These are phyloP conservation scores for Aspergillus glaucus DNA, from an alignment of 2,329 filamentous ascomycete genomes.

Conservation along the genomic window DNA sequence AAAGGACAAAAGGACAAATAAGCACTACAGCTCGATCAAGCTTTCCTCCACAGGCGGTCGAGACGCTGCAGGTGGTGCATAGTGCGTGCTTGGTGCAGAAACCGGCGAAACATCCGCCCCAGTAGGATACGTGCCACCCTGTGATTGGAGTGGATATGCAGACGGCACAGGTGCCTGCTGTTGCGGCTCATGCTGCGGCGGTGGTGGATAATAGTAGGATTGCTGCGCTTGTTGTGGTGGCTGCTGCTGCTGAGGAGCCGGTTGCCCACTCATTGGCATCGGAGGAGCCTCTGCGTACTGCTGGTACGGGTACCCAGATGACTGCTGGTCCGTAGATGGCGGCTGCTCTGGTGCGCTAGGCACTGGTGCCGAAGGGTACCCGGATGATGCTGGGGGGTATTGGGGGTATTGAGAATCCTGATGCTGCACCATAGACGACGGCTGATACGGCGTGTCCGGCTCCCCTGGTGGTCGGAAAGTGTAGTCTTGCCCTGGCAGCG, in stretches of 20 bases:
- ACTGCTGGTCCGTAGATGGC: slow-evolving; percentile 9
- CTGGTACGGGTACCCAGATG: slow-evolving; percentile 11
- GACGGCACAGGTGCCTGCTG: slow-evolving; percentile 7
- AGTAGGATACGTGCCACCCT: slow-evolving; percentile 10
- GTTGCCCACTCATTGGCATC: slow-evolving; percentile 8
- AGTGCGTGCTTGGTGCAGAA: slow-evolving; percentile 11
- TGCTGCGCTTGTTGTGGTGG: slow-evolving; percentile 5
- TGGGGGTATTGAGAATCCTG: slow-evolving; percentile 17
- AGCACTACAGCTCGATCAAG: slow-evolving; percentile 23
- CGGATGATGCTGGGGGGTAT: slow-evolving; percentile 6
- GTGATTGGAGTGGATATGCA: slow-evolving; percentile 9
- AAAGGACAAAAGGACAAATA: background rate
- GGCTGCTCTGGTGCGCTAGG: slow-evolving; percentile 13
- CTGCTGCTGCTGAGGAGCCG: slow-evolving; percentile 10
- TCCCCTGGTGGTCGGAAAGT: slow-evolving; percentile 12
- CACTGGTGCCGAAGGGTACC: slow-evolving; percentile 2
- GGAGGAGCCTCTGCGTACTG: slow-evolving; percentile 10
- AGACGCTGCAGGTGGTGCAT: slow-evolving; percentile 15
- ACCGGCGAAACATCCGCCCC: slow-evolving; percentile 13
- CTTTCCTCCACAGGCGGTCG: slow-evolving; percentile 24
- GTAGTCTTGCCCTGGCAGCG: slow-evolving; percentile 10
- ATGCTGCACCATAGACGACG: slow-evolving; percentile 13
- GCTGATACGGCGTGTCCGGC: slow-evolving; percentile 13
- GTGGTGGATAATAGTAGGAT: slow-evolving; percentile 14
- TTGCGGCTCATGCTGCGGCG: slow-evolving; percentile 2